Base-by-base conservation (phyloP, 768 basidiomycete species). In the Lactarius sp. region DNA sequence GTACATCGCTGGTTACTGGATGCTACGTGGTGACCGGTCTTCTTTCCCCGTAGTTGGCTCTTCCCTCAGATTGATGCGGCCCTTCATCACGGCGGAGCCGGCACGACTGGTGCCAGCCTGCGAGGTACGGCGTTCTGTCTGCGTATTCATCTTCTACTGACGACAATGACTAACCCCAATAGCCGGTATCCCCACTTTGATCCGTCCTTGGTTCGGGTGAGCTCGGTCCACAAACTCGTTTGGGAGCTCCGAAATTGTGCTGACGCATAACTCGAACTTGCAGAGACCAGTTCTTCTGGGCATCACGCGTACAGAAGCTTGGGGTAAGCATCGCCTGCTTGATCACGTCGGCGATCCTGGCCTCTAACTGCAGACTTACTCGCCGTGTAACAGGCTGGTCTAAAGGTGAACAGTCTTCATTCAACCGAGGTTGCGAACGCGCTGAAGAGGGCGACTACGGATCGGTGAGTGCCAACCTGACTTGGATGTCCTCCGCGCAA, bases 11-110 rank as follows among this genome's bases (percentile, higher is more conserved):
- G 10, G n/a, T 50, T 37, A 36, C 18, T 27, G 13, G 6, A 20
- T 31, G 10, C 41, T 27, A 13, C 36, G 31, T 61, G 9, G 50
- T 65, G 59, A 61, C 51, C 16, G 3, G 9, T n/a, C 14, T 18
- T 70, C 74, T 20, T 70, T 74, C 44, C 20, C 39, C 10, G 74
- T 53, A 76, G 75, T 70, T 84, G 83, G 83, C 74, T 85, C 37
- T 85, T 85, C 73, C 80, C 82, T 0, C 77, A 77, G 67, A 76
- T 88, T 12, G 82, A 85, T 68, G 87, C 85, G 2, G 85, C 78
- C 9, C 61, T 87, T 49, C 86, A 86, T 72, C 85, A 88, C 65
- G 86, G 86, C 22, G 87, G 87, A 8, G 86, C 86, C 5, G 87
- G 86, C 13, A 88, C 86, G 0, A 87, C 86, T 0, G 86, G 85